Evolutionary conservation across 2,329 filamentous ascomycete species (phyloP).

Genomic region (Cryphonectria naterciae): DNA sequence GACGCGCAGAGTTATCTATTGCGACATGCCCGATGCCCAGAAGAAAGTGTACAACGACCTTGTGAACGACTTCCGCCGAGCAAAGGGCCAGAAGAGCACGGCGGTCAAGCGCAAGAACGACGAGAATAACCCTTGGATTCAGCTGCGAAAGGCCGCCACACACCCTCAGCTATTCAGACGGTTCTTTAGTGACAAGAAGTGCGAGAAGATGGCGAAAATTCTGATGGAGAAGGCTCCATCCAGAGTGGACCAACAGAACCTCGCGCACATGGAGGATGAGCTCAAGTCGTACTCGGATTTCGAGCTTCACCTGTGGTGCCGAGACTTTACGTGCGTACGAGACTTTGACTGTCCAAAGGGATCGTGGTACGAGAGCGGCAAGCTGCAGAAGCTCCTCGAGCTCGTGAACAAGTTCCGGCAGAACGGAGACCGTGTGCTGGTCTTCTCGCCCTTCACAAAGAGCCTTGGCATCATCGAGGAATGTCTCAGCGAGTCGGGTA

Average conservation of each 20-base stretch:
- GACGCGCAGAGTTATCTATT: slow-evolving; percentile 76
- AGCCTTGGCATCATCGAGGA: slow-evolving; percentile 89
- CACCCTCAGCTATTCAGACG: slow-evolving; percentile 87
- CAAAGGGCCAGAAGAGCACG: slow-evolving; percentile 62
- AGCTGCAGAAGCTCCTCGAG: slow-evolving; percentile 79
- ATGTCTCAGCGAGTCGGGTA: slow-evolving; percentile 72
- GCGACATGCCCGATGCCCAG: slow-evolving; percentile 76
- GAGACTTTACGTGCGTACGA: slow-evolving; percentile 59
- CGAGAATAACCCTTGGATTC: slow-evolving; percentile 79
- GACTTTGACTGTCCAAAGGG: slow-evolving; percentile 57
- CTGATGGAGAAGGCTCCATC: slow-evolving; percentile 71
- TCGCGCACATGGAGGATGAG: slow-evolving; percentile 58
- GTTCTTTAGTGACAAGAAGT: slow-evolving; percentile 74
- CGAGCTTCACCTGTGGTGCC: slow-evolving; percentile 68
- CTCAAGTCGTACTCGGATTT: slow-evolving; percentile 65
- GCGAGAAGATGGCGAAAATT: slow-evolving; percentile 77
- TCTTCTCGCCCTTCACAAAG: slow-evolving; percentile 93
- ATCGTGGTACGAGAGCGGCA: slow-evolving; percentile 71
- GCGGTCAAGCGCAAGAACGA: slow-evolving; percentile 56
- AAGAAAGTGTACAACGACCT: slow-evolving; percentile 71
- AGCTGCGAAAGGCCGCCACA: slow-evolving; percentile 87
- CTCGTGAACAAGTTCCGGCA: slow-evolving; percentile 73
- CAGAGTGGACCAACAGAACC: slow-evolving; percentile 54
- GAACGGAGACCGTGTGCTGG: slow-evolving; percentile 83
- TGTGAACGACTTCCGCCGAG: slow-evolving; percentile 65